These are phyloP conservation scores for Umbelopsis isabellina DNA, from an alignment of 192 early-diverging fungal species.

Conservation along the genomic window DNA sequence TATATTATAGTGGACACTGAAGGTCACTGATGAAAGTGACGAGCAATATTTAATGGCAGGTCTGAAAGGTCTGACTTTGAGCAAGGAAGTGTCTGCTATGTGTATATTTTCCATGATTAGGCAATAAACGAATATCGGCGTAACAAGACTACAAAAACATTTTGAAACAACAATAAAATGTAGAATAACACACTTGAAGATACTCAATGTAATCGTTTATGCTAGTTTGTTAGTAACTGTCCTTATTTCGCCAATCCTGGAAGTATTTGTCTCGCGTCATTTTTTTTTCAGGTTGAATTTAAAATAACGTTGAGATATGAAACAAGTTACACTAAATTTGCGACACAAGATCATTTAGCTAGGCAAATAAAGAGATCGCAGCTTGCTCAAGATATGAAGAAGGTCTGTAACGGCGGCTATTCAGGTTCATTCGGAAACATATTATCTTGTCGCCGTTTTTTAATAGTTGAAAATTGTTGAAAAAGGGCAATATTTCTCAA, in stretches of 20 bases:
- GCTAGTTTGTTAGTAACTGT: too few relatives aligned
- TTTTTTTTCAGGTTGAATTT: too few relatives aligned
- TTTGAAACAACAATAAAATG: too few relatives aligned
- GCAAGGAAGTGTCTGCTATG: neutral
- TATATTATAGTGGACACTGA: neutral
- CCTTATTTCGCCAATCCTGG: too few relatives aligned
- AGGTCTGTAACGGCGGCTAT: neutral
- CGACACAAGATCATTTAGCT: too few relatives aligned
- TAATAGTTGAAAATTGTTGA: neutral
- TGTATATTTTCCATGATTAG: slow-evolving; percentile 6
- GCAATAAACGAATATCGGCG: neutral
- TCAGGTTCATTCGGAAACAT: slow-evolving; percentile 8
- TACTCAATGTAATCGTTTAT: too few relatives aligned
- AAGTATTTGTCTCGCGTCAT: too few relatives aligned
- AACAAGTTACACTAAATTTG: too few relatives aligned
- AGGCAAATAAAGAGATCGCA: too few relatives aligned
- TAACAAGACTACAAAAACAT: too few relatives aligned
- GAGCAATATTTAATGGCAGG: slow-evolving; percentile 5
- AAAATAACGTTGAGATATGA: too few relatives aligned
- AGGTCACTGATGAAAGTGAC: neutral
- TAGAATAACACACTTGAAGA: too few relatives aligned
- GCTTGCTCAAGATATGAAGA: neutral
- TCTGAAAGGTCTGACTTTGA: neutral
- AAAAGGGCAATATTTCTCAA: neutral
- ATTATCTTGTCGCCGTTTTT: neutral